These are phyloP conservation scores for Annulohypoxylon moriforme DNA, from an alignment of 495 filamentous ascomycete genomes.

Conservation along the genomic window DNA sequence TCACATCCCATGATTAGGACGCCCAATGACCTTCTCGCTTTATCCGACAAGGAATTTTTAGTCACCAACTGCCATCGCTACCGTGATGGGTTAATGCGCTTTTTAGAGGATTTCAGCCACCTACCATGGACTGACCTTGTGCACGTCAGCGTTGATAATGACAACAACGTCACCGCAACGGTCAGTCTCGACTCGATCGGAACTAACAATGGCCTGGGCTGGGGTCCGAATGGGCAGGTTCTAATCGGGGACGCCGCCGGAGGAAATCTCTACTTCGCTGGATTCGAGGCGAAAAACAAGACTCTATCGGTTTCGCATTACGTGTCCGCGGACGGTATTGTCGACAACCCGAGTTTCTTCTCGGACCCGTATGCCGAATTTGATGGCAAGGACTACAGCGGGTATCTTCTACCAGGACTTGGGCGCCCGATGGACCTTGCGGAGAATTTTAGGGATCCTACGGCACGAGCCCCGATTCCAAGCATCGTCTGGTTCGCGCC, in stretches of 20 bases:
- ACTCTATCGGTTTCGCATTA: conserved; percentile 58
- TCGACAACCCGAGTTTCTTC: conserved; percentile 71
- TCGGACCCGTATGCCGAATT: conserved; percentile 61
- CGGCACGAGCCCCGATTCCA: conserved; percentile 53
- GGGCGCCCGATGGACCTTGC: conserved; percentile 53
- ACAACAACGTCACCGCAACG: conserved; percentile 54
- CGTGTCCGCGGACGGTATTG: conserved; percentile 55
- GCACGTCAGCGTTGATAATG: conserved; percentile 39
- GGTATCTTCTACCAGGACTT: conserved; percentile 65
- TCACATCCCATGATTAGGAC: conserved; percentile 64
- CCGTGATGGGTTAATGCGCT: conserved; percentile 58
- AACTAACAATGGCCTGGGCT: conserved; percentile 69
- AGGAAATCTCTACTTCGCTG: conserved; percentile 37
- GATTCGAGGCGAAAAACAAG: conserved; percentile 33
- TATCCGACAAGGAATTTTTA: conserved; percentile 61
- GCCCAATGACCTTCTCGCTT: conserved; percentile 69
- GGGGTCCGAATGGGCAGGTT: conserved; percentile 62
- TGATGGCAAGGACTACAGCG: conserved; percentile 69
- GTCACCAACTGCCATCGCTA: conserved; percentile 72
- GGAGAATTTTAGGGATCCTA: conserved; percentile 50
- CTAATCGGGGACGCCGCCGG: conserved; percentile 58
- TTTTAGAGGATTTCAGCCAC: conserved; percentile 52
- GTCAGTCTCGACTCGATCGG: conserved; percentile 57
- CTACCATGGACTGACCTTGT: conserved; percentile 52
- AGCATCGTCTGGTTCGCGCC: conserved; percentile 61